Conservation (phyloP, 495 filamentous ascomycete genomes). For the Pyrenula massariospora region DNA sequence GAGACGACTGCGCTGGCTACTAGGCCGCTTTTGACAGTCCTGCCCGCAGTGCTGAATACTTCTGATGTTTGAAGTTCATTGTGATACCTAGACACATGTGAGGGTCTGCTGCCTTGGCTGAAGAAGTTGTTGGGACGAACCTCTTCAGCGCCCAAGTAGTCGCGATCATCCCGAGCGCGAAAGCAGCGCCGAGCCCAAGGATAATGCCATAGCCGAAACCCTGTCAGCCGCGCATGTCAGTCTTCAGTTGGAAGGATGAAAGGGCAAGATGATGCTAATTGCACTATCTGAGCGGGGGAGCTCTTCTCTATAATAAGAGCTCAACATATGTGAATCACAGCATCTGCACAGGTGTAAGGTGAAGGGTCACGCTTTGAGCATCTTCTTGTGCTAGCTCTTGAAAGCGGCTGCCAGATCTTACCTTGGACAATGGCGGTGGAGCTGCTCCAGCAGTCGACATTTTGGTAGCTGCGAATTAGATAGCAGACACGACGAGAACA, state of each 20-base stretch:
- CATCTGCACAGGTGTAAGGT: too few relatives aligned
- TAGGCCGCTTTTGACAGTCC: constrained; percentile 87
- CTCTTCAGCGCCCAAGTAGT: constrained; percentile 72
- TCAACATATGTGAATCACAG: not conserved
- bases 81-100: constrained; percentile 50
- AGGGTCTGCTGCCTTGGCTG: not conserved
- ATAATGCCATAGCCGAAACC: constrained; percentile 79
- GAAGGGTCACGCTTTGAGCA: too few relatives aligned
- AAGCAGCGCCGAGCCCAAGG: constrained; percentile 60
- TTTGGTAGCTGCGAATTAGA: too few relatives aligned
- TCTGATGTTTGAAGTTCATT: constrained; percentile 92
- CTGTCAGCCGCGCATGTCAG: constrained; percentile 44
- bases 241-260: not conserved
- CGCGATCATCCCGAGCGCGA: constrained; percentile 71
- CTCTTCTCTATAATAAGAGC: not conserved
- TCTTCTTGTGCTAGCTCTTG: too few relatives aligned
- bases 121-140: constrained; percentile 9
- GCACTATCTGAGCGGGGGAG: not conserved
- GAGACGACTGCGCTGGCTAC: constrained; percentile 94
- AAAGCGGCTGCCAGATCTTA: not conserved
- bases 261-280: not conserved
- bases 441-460: not conserved
- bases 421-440: not conserved
- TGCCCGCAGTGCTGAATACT: constrained; percentile 91
- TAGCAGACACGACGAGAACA: too few relatives aligned